Evolutionary conservation across 805 yeast genomes (phyloP).

Genomic region (Saccharomycopsis guyanensis): DNA sequence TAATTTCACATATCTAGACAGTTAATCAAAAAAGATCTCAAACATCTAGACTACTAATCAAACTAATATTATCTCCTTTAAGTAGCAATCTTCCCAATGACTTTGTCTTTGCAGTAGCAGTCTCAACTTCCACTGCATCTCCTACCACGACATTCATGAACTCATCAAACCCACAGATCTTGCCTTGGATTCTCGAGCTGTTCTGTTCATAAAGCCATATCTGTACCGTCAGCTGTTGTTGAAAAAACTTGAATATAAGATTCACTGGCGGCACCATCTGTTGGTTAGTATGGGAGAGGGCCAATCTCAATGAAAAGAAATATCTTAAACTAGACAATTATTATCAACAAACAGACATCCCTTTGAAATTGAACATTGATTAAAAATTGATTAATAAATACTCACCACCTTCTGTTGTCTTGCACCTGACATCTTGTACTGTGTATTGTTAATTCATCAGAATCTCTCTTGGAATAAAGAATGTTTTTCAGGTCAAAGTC

Average conservation of each 20-base stretch:
- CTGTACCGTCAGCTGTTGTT: constrained; percentile 69
- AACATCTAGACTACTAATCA: constrained; percentile 41
- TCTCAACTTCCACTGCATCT: constrained; percentile 55
- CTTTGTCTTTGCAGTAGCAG: constrained; percentile 34
- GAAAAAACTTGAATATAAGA: constrained; percentile 78
- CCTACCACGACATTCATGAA: constrained; percentile 80
- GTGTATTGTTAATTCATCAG: no score
- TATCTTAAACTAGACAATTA: not conserved
- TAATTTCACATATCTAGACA: no score
- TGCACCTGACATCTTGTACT: constrained; percentile 7
- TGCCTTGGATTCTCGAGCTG: constrained; percentile 69
- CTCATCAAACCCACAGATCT: constrained; percentile 90
- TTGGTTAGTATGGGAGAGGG: no score
- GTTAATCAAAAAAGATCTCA: no score
- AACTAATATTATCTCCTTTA: constrained; percentile 90
- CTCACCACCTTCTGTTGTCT: constrained; percentile 39
- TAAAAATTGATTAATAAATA: no score
- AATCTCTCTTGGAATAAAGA: no score
- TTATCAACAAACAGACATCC: no score
- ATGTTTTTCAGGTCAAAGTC: no score
- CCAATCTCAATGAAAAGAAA: no score
- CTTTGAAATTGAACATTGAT: no score
- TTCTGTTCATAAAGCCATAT: constrained; percentile 90
- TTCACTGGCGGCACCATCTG: constrained; percentile 85
- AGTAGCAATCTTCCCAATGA: constrained; percentile 66